phyloP scores from a whole-genome alignment of 23 red algal genomes.

The Gracilariopsis chorda region DNA sequence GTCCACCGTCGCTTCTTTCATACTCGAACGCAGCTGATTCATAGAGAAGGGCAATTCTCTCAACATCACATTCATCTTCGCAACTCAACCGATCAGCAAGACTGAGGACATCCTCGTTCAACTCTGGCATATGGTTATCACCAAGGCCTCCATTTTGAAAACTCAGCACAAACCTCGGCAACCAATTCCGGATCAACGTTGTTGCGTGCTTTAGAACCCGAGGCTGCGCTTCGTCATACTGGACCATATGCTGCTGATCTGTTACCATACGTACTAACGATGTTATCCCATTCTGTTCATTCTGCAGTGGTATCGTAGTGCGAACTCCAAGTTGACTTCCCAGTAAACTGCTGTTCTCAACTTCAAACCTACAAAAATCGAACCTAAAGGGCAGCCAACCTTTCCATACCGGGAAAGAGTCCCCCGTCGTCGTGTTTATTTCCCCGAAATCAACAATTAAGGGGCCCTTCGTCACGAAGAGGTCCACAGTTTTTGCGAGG shows the following conservation, averaged over 20 bases:
- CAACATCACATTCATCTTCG: neutral
- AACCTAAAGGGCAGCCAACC: conserved; percentile 40
- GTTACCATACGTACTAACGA: neutral
- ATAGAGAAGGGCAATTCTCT: neutral
- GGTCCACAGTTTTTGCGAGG: neutral
- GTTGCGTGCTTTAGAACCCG: neutral
- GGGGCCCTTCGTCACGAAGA: neutral
- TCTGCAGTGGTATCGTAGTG: neutral
- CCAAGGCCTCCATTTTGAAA: neutral
- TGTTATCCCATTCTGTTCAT: neutral
- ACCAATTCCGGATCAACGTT: neutral
- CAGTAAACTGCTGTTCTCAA: conserved; percentile 7
- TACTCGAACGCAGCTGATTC: neutral
- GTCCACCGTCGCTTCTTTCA: neutral
- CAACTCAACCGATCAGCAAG: neutral
- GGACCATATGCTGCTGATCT: neutral
- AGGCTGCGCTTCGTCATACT: neutral
- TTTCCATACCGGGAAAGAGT: conserved; percentile 11
- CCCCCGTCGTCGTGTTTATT: neutral
- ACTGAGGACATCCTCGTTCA: neutral
- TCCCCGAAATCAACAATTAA: neutral
- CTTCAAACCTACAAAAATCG: conserved; percentile 10
- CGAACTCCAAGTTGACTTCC: neutral
- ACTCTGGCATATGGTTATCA: neutral
- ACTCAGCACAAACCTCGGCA: neutral